Base-by-base conservation (phyloP, 768 basidiomycete genomes). In the Leccinum longicurvipes region DNA sequence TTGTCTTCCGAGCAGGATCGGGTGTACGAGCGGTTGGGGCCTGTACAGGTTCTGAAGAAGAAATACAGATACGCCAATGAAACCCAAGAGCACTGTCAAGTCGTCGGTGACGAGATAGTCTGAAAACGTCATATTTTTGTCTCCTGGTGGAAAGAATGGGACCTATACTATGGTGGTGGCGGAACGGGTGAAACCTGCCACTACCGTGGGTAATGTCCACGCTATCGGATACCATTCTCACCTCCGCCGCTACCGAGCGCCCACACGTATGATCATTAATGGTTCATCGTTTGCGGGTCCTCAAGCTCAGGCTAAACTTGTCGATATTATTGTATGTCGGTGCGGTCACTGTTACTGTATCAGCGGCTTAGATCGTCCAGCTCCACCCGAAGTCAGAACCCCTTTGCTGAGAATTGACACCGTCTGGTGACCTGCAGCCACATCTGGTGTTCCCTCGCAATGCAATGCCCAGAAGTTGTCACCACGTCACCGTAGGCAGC, bases 1-100 rank as follows among this genome's bases (percentile, higher is more conserved):
- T 78, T 98, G 94, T 49, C 93, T 77, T 7, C 94, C 93, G 1
- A 98, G 81, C 9, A 96, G 79, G 61, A 98, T 89, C n/a, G 94
- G 94, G 65, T 97, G 94, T 0, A 95, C 93, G 42, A 95, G 82
- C 2, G 88, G 86, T 62, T 89, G 88, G 4, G 88, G 89, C 62
- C 82, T 89, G 74, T 91, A 89, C 57, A 90, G 74, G 67, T 84
- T 91, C 65, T 85, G 85, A 44, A 91, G 76, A 29, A 91, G 77
- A 67, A 90, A 91, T 36, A 90, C 80, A 9, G 87, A 87, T 3
- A 85, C 87, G 4, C 84, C 83, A 32, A 87, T 85, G 59, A 92
- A 81, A 49, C 84, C 85, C 10, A 91, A 79, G 31, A 91, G 80
- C 56, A 91, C 82, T 31, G 90, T 90, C 53, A 89, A 72, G 73